A percentile compares a stretch with the other conserved stretches of the same genome.
phyloP scores from a whole-genome alignment of 192 early-diverging fungal genomes.

The Umbelopsis sp. region DNA sequence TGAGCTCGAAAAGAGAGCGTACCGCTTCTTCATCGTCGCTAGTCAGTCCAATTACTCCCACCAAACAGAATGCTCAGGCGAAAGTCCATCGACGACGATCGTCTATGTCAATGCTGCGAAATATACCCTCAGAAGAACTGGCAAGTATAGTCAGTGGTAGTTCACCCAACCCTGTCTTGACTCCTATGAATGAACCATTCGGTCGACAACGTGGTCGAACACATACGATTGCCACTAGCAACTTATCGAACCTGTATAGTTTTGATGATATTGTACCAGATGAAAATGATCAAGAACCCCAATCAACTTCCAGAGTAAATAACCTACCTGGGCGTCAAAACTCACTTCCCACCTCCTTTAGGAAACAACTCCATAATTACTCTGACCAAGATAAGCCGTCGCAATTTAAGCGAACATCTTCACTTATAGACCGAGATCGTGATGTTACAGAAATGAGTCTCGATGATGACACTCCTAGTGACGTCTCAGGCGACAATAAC shows the following conservation, averaged over 20 bases:
- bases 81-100: constrained; percentile 32
- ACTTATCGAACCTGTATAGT: background rate
- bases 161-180: background rate
- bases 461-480: background rate
- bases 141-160: constrained; percentile 41
- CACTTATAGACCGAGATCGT: background rate
- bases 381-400: background rate
- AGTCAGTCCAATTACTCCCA: background rate
- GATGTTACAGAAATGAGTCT: constrained; percentile 10
- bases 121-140: constrained; percentile 41
- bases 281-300: background rate
- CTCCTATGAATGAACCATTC: background rate
- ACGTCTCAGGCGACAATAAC: background rate
- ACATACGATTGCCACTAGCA: constrained; percentile 2
- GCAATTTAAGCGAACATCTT: background rate
- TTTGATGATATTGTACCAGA: background rate
- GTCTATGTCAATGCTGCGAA: constrained; percentile 38
- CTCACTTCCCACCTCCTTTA: background rate
- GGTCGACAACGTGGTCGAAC: background rate
- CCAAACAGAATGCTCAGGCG: background rate
- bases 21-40: constrained; percentile 13
- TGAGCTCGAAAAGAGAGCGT: constrained; percentile 21
- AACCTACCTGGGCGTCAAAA: background rate
- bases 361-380: background rate
- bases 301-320: background rate